phyloP scores from a whole-genome alignment of 192 early-diverging fungal genomes.

The Coemansia biformis region DNA sequence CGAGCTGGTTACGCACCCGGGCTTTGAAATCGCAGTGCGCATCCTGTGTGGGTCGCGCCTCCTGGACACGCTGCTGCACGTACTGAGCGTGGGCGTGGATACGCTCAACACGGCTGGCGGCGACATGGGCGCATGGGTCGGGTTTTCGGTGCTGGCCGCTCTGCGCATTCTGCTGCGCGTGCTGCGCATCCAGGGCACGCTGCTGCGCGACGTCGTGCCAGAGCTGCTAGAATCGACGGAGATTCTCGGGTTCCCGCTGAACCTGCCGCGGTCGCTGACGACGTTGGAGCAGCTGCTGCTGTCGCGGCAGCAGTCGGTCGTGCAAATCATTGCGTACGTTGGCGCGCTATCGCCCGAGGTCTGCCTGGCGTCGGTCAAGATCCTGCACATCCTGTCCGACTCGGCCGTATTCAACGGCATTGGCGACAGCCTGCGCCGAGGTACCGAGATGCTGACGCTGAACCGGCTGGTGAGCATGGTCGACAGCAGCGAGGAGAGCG shows the following conservation, averaged over 20 bases:
- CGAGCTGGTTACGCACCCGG: constrained; percentile 66
- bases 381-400: constrained; percentile 67
- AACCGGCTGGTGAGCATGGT: constrained; percentile 73
- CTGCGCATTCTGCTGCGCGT: constrained; percentile 63
- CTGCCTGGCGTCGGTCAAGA: constrained; percentile 63
- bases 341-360: constrained; percentile 65
- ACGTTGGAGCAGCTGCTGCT: constrained; percentile 78
- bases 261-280: constrained; percentile 54
- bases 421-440: constrained; percentile 40
- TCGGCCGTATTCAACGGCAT: constrained; percentile 62
- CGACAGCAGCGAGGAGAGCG: constrained; percentile 55
- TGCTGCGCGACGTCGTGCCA: constrained; percentile 64
- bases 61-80: constrained; percentile 61
- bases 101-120: constrained; percentile 48
- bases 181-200: constrained; percentile 68
- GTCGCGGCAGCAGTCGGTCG: constrained; percentile 60
- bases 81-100: constrained; percentile 60
- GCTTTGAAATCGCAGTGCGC: constrained; percentile 74
- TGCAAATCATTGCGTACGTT: constrained; percentile 68
- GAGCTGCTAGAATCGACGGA: constrained; percentile 47
- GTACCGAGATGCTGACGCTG: constrained; percentile 50
- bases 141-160: constrained; percentile 25
- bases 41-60: constrained; percentile 74
- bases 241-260: constrained; percentile 47
- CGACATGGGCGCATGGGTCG: constrained; percentile 26